Conservation (phyloP, 176 grass and related monocot genomes). For the Rhynchospora breviuscula region DNA sequence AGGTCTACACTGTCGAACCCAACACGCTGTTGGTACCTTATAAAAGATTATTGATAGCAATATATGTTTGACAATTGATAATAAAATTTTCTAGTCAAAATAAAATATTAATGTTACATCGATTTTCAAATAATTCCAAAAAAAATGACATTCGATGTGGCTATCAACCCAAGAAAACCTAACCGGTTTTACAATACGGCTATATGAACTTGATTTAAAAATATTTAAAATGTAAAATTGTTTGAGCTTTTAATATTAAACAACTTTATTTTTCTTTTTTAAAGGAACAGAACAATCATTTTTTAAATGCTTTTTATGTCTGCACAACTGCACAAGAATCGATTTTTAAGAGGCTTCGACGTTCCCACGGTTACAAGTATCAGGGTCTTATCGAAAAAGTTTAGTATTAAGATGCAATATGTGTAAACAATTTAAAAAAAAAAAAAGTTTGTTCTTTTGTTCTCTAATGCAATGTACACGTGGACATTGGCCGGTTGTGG, state of each 20-base stretch:
- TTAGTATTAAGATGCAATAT: neutral
- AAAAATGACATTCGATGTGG: neutral
- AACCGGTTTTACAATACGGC: neutral
- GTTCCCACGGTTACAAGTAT: neutral
- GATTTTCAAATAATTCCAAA: neutral
- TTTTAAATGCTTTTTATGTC: no score
- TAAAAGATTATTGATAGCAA: neutral
- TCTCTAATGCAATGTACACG: slow-evolving; percentile 14
- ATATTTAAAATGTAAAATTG: neutral
- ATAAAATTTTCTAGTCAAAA: neutral
- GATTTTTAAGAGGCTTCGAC: neutral
- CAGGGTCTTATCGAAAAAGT: neutral
- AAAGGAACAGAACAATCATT: no score
- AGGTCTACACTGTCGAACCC: neutral
- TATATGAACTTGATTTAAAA: neutral
- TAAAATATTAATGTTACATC: neutral
- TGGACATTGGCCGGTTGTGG: slow-evolving; percentile 1
- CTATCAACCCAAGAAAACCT: neutral
- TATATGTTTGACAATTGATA: neutral
- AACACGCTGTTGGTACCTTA: neutral
- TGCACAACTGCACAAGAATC: neutral
- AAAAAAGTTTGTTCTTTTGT: slow-evolving; percentile 11
- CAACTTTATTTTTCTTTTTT: no score
- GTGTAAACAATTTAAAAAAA: slow-evolving; percentile 12
- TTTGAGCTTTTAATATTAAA: neutral